These are phyloP conservation scores for Croton laevigatus DNA, from an alignment of 441 rosid species.

Conservation along the genomic window DNA sequence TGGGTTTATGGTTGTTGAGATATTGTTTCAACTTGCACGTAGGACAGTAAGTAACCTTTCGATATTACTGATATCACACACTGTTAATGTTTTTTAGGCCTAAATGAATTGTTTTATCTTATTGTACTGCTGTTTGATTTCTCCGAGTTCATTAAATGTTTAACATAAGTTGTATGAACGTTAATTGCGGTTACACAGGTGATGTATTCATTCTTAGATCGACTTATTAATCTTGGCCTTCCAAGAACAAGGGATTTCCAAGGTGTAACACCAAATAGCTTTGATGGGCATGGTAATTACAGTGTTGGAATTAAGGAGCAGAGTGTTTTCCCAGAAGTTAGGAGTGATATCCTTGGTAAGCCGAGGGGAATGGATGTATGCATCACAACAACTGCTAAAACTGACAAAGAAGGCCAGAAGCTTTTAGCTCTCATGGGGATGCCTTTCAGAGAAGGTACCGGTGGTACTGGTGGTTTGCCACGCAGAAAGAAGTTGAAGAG, in stretches of 20 bases:
- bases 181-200: constrained; percentile 40
- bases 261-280: constrained; percentile 76
- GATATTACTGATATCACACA: background rate
- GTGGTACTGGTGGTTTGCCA: constrained; percentile 12
- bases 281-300: constrained; percentile 89
- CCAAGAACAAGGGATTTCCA: constrained; percentile 92
- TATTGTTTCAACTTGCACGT: no score
- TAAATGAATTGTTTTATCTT: background rate
- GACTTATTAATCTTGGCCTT: constrained; percentile 87
- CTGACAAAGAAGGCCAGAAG: constrained; percentile 72
- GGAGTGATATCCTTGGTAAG: constrained; percentile 60
- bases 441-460: constrained; percentile 73
- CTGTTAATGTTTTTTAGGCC: background rate
- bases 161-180: background rate
- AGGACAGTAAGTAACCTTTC: no score
- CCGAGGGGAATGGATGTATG: constrained; percentile 92
- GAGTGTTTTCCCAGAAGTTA: constrained; percentile 85
- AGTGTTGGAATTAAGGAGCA: constrained; percentile 78
- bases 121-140: background rate
- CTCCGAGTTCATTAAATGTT: background rate
- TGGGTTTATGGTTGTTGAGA: no score
- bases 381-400: constrained; percentile 72
- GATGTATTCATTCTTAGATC: constrained; percentile 87
- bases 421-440: constrained; percentile 89
- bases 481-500: constrained; percentile 81